Conservation (phyloP, 202 grass and related monocot genomes). For the Zizania palustris region DNA sequence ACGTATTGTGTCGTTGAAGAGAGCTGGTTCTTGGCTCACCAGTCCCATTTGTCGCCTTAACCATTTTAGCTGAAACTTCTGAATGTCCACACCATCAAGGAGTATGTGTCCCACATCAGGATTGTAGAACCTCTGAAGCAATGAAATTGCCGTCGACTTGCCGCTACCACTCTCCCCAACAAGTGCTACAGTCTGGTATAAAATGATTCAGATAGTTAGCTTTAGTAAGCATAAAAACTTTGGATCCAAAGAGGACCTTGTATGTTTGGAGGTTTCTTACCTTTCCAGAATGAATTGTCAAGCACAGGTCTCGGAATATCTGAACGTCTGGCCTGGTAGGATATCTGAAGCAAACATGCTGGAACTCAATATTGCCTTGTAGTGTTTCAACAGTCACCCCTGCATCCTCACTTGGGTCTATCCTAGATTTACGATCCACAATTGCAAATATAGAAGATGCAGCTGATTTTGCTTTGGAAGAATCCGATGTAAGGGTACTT, state of each 20-base stretch:
- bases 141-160: slow-evolving; percentile 80
- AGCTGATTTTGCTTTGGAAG: slow-evolving; percentile 78
- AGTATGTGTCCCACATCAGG: slow-evolving; percentile 73
- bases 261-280: slow-evolving; percentile 36
- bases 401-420: slow-evolving; percentile 74
- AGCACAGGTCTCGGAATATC: slow-evolving; percentile 84
- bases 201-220: slow-evolving; percentile 35
- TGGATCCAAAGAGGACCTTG: not conserved
- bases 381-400: slow-evolving; percentile 62
- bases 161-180: slow-evolving; percentile 92
- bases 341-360: slow-evolving; percentile 82
- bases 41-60: slow-evolving; percentile 87
- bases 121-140: slow-evolving; percentile 84
- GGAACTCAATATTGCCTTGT: slow-evolving; percentile 69
- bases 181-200: slow-evolving; percentile 74
- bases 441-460: slow-evolving; percentile 78
- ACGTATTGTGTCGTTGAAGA: slow-evolving; percentile 82
- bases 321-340: slow-evolving; percentile 79
- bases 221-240: slow-evolving; percentile 14
- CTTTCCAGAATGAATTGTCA: slow-evolving; percentile 80
- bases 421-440: slow-evolving; percentile 77
- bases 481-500: slow-evolving; percentile 84
- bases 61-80: slow-evolving; percentile 80
- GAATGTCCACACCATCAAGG: slow-evolving; percentile 78
- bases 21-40: slow-evolving; percentile 83